These are phyloP conservation scores for Styphnolobium japonicum DNA, from an alignment of 306 rosid species.

Conservation along the genomic window DNA sequence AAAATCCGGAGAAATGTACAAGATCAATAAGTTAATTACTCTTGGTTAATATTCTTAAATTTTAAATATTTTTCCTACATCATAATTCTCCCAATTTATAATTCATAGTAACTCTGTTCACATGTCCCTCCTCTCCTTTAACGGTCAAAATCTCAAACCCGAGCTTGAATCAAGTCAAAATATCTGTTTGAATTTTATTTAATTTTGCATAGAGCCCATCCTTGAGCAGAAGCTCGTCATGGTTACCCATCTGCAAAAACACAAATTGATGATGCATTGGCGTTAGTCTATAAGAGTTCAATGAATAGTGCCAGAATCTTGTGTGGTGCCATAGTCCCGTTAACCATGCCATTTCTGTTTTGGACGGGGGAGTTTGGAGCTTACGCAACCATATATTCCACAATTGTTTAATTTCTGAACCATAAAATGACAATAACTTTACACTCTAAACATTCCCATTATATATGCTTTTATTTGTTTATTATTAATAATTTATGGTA, in stretches of 20 bases:
- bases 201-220: constrained; percentile 67
- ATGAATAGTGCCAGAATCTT: not conserved
- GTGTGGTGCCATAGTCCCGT: not conserved
- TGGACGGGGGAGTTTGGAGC: not conserved
- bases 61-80: no score
- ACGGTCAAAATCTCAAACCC: not conserved
- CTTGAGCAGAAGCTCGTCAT: constrained; percentile 58
- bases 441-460: not conserved
- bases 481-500: not conserved
- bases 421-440: not conserved
- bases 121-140: not conserved
- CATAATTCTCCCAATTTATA: no score
- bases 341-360: not conserved
- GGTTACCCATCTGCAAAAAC: constrained; percentile 65
- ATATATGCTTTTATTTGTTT: not conserved
- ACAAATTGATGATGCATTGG: not conserved
- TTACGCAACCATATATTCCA: not conserved
- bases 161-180: constrained; percentile 18
- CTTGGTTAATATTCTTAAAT: no score
- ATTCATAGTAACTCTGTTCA: not conserved
- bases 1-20: no score
- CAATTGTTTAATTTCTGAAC: not conserved
- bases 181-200: constrained; percentile 34
- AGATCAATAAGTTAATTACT: no score
- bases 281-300: not conserved